These are phyloP conservation scores for Lyophyllum shimeji DNA, from an alignment of 768 basidiomycete genomes.

Conservation along the genomic window DNA sequence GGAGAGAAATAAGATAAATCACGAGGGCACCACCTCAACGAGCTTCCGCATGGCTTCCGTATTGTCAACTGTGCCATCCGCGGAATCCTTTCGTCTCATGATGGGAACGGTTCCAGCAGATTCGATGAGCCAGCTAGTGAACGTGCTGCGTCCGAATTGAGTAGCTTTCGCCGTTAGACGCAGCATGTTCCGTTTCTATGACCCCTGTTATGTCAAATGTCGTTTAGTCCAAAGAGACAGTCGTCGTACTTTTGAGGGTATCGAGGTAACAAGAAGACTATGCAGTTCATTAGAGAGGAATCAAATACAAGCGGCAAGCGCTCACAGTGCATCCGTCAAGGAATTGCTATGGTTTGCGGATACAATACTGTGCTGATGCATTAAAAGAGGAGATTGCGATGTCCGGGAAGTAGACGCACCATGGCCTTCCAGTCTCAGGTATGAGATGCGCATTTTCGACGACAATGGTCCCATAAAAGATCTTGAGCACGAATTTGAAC, in stretches of 20 bases:
- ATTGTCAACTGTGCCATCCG: conserved; percentile 60
- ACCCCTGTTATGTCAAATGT: neutral
- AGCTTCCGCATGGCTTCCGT: conserved; percentile 65
- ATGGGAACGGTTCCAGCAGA: conserved; percentile 86
- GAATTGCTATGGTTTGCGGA: conserved; percentile 88
- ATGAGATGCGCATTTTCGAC: conserved; percentile 75
- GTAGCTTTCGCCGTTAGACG: conserved; percentile 88
- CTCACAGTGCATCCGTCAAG: conserved; percentile 80
- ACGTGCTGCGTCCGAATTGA: conserved; percentile 78
- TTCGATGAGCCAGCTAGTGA: conserved; percentile 90
- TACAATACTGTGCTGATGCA: conserved; percentile 56
- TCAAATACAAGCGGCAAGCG: neutral
- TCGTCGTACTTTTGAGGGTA: conserved; percentile 60
- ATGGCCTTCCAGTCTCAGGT: conserved; percentile 71
- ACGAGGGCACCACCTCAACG: conserved; percentile 47
- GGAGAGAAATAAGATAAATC: neutral
- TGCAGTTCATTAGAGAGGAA: neutral
- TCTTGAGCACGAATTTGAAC: conserved; percentile 83
- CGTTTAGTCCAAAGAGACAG: neutral
- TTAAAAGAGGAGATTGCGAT: conserved; percentile 3
- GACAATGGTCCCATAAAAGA: conserved; percentile 89
- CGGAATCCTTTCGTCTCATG: conserved; percentile 70
- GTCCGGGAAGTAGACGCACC: conserved; percentile 40
- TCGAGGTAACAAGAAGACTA: conserved; percentile 72
- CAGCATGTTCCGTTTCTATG: conserved; percentile 72